phyloP scores from a whole-genome alignment of 2,329 filamentous ascomycete genomes.

The Ceratocystis huliohia region DNA sequence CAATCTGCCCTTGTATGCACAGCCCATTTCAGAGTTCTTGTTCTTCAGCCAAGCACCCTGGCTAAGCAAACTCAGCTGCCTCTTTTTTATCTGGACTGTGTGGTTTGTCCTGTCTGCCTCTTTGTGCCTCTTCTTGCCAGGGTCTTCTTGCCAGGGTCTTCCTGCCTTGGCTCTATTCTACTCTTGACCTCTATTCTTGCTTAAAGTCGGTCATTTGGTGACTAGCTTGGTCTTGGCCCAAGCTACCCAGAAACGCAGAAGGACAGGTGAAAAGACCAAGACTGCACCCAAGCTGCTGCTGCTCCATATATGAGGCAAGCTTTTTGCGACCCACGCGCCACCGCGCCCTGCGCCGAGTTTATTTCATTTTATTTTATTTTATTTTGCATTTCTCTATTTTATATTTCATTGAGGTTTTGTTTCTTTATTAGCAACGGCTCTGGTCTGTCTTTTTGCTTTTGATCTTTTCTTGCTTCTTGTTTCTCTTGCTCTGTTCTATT shows the following conservation, averaged over 20 bases:
- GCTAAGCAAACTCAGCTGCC: neutral
- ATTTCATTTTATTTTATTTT: neutral
- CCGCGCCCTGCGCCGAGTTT: neutral
- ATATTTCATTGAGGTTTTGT: neutral
- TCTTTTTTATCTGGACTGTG: no score
- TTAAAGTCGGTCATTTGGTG: neutral
- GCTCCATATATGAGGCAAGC: conserved; percentile 2
- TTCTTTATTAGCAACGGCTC: conserved; percentile 3
- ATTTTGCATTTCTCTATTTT: neutral
- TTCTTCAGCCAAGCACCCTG: neutral
- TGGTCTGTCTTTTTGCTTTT: neutral
- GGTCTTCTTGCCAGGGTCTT: neutral
- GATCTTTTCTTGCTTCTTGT: neutral
- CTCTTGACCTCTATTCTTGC: neutral
- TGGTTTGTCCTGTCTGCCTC: neutral
- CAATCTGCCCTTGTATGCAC: conserved; percentile 7
- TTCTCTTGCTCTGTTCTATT: conserved; percentile 1
- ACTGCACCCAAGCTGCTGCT: neutral
- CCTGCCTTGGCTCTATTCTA: neutral
- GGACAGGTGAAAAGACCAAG: conserved; percentile 8
- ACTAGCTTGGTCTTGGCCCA: neutral
- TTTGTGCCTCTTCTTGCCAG: neutral
- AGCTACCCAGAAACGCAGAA: neutral
- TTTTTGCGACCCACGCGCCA: neutral
- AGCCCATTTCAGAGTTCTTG: neutral